Evolutionary conservation across 495 filamentous ascomycete species (phyloP), one percentile per base, ranked within the genome.

Genomic region (Xylaria grammica): DNA sequence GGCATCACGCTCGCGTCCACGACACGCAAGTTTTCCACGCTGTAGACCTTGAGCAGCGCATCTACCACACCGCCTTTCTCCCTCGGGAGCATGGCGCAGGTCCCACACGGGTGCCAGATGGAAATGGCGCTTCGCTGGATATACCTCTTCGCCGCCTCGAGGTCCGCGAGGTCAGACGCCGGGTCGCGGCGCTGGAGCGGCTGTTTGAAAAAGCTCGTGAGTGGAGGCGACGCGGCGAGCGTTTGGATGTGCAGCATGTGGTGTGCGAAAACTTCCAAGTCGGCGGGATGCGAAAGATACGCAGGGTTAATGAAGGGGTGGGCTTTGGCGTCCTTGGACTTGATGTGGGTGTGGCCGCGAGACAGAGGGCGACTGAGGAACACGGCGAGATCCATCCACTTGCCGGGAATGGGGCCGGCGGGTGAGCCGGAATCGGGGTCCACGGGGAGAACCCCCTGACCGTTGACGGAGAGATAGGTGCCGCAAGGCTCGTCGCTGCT

Each of bases 1-100:
- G 85, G 82, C 57, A 87, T 77, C 4, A 87, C 69, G 57, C 80
- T 82, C 0, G 85, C 81, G 73, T 87, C 85, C 0, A 77, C 79
- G 17, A 86, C 82, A 0, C 84, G 72, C 54, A 86, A 65, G 2
- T 77, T 74, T 58, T 78, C 68, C 2, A 84, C 79, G 0, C 84
- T 84, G 62, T 84, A 82, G 6, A 87, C 84, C 20, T 73, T 74
- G 53, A 87, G 70, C 27, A 77, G 64, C 8, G 73, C 68, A 70
- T 85, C 82, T 0, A 87, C 81, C 4, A 87, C 85, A 0, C 82
- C 50, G 13, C 50, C 50, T 32, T 34, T 53, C 17, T 32, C 50
- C 8, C 27, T 20, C 5, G 50, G 50, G 27, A 53, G 50, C 84
- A 87, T 65, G 0, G 83, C 77, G 60, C 82, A 86, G 0, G 83